Base-by-base conservation (phyloP, 768 basidiomycete species). In the Amylocystis lapponica region DNA sequence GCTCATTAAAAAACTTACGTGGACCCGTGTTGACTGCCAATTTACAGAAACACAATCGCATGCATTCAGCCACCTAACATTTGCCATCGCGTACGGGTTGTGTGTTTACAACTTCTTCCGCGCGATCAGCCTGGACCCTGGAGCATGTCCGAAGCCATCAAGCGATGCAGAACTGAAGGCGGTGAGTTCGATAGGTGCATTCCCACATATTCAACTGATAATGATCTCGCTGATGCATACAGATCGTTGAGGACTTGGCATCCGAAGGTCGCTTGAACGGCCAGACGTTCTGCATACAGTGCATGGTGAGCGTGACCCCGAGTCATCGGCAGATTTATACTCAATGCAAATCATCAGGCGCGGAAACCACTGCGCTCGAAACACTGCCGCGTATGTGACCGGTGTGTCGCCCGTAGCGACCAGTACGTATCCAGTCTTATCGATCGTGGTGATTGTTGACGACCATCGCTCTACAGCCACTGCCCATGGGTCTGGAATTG, bases 401-500 rank as follows among this genome's bases (percentile, higher is more conserved):
- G 82, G 39, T 99, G 96, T 55, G 75, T 91, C 16, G 86, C 88
- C 11, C 74, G 93, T 36, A 88, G 83, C 56, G 96, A 99, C 57
- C 96, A 99, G 92, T 96, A 60, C 59, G 88, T 70, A 7, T 23
- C 33, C 5, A 9, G 16, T 27, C 8, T 25, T 37, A 6, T 43
- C 26, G 33, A 5, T 19, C 35, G 6, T 29, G 12, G 8, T 41
- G 39, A 42, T 5, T 35, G 45, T 46, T 54, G 25, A 46, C 33
- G 9, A n/a, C n/a, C n/a, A n/a, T 26, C 36, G 2, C 16, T 22
- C 35, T 22, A 7, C 36, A 95, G 93, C 55, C 94, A 99, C 55
- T 98, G 96, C 54, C 96, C 95, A 2, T 99, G 96, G 96, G 83
- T 97, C 13, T 99, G 94, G 94, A 98, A 98, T 65, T 97, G 95